Percentiles rank a stretch among this genome's conserved stretches.
These are phyloP conservation scores for Sporothrix brunneoviolacea DNA, from an alignment of 2,329 filamentous ascomycete genomes.

Conservation along the genomic window DNA sequence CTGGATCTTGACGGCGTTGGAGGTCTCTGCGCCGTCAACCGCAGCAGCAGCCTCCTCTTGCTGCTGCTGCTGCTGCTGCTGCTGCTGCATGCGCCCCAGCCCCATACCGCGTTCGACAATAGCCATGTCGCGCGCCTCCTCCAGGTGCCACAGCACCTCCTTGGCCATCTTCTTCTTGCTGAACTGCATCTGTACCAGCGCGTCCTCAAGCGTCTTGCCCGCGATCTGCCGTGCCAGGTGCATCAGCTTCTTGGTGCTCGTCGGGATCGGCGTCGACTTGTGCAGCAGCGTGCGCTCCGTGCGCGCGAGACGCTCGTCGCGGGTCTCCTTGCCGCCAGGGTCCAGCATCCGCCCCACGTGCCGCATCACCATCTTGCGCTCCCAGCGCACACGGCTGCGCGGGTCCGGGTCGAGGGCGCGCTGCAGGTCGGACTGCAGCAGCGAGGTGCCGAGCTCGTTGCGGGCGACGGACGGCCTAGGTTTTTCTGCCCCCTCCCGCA, in stretches of 20 bases:
- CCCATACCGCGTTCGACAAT: conserved; percentile 82
- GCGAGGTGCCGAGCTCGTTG: conserved; percentile 25
- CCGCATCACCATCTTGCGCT: conserved; percentile 77
- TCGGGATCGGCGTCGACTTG: conserved; percentile 70
- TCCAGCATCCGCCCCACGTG: conserved; percentile 63
- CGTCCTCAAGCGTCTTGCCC: conserved; percentile 90
- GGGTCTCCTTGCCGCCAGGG: conserved; percentile 45
- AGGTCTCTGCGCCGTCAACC: background rate
- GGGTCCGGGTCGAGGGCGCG: conserved; percentile 70
- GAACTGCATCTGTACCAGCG: conserved; percentile 90
- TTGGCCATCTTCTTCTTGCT: conserved; percentile 86
- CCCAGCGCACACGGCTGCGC: conserved; percentile 62
- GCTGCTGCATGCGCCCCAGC: conserved; percentile 42
- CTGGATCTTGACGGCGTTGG: conserved; percentile 52
- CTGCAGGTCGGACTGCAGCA: conserved; percentile 48
- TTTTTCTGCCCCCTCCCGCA: conserved; percentile 17
- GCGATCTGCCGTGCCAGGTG: conserved; percentile 81
- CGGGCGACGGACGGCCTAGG: conserved; percentile 3
- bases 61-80: conserved; percentile 28
- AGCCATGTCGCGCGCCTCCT: conserved; percentile 75
- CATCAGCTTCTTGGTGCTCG: conserved; percentile 85
- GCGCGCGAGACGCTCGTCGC: conserved; percentile 60
- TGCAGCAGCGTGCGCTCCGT: conserved; percentile 48
- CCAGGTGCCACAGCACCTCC: conserved; percentile 72
- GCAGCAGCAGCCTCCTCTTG: conserved; percentile 22